phyloP scores from a whole-genome alignment of 169 alveolate species.

The Plasmodium ovale region DNA sequence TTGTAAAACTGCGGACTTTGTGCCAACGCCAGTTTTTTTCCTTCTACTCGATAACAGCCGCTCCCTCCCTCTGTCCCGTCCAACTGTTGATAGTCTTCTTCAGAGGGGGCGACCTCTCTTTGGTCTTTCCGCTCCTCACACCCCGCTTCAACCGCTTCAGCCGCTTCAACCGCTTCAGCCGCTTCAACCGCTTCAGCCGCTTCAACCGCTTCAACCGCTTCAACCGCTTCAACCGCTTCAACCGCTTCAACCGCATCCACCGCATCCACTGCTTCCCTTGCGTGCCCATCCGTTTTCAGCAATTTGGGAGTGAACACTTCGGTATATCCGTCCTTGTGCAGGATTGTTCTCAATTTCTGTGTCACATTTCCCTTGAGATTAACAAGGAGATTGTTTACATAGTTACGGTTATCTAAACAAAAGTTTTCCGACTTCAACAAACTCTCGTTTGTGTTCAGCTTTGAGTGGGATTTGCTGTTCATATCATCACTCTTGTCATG shows the following conservation, averaged over 20 bases:
- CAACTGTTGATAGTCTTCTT: neutral
- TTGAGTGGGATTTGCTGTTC: neutral
- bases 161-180: neutral
- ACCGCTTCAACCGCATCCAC: neutral
- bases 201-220: too few species aligned
- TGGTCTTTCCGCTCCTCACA: neutral
- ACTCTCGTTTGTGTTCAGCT: neutral
- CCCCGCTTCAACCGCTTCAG: too few species aligned
- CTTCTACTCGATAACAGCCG: constrained; percentile 22
- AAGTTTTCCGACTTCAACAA: neutral
- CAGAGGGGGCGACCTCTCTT: neutral
- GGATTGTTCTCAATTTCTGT: neutral
- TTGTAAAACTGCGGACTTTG: constrained; percentile 67
- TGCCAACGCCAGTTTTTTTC: constrained; percentile 25
- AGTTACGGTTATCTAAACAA: constrained; percentile 19
- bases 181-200: neutral
- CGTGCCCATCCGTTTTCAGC: neutral
- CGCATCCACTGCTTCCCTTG: neutral
- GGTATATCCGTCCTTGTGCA: constrained; percentile 16
- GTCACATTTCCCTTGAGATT: constrained; percentile 12
- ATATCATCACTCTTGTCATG: neutral
- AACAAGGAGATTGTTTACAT: constrained; percentile 21
- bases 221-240: neutral
- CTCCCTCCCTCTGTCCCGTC: constrained; percentile 54
- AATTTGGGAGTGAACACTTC: constrained; percentile 45